These are phyloP conservation scores for Fraxinus nigra DNA, from an alignment of 305 asterid genomes.

Conservation along the genomic window DNA sequence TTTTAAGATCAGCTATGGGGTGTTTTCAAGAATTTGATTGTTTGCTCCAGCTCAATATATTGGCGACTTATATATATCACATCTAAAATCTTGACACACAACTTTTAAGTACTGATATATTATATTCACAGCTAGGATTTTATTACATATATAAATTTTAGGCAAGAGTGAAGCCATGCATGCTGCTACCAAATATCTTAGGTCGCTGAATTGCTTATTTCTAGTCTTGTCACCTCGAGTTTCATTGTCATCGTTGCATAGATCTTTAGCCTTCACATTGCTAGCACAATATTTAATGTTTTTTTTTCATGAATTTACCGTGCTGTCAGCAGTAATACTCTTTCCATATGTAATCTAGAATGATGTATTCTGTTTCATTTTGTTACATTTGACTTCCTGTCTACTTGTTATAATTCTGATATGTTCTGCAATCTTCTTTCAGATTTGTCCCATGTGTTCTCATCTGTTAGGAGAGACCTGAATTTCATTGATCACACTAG, in stretches of 20 bases:
- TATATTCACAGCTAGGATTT: neutral
- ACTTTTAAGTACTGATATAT: neutral
- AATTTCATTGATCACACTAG: conserved; percentile 94
- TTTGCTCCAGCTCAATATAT: neutral
- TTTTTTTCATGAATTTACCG: neutral
- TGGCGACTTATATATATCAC: neutral
- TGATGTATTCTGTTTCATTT: conserved; percentile 18
- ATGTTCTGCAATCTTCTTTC: conserved; percentile 33
- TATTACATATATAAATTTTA: neutral
- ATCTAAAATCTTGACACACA: neutral
- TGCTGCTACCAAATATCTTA: neutral
- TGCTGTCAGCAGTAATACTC: neutral
- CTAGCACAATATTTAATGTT: neutral
- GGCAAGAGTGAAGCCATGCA: neutral
- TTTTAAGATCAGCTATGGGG: neutral
- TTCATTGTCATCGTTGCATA: neutral
- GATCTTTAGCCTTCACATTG: neutral
- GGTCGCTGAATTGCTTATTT: neutral
- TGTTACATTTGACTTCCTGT: neutral
- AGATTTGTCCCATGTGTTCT: conserved; percentile 94
- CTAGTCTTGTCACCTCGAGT: neutral
- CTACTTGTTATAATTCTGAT: conserved; percentile 16
- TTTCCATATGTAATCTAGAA: neutral
- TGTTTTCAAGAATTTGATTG: neutral
- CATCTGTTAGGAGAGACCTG: conserved; percentile 76